A percentile compares a stretch with the other conserved stretches of the same genome.
Evolutionary conservation across 1,284 basidiomycete genomes (phyloP).

Genomic region (Xanthoconium separans): DNA sequence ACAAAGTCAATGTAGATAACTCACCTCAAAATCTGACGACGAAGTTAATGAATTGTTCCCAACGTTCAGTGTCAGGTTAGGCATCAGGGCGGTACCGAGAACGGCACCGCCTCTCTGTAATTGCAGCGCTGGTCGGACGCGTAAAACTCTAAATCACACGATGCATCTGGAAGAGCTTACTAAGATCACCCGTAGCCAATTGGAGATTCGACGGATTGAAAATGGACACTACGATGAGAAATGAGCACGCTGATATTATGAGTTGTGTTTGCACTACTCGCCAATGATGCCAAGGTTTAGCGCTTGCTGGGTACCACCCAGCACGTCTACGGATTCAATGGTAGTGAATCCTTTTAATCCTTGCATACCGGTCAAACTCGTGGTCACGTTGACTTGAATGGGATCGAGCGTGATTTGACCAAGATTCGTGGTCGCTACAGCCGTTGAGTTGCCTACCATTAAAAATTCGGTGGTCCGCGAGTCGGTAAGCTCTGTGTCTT

Average conservation of each 20-base stretch:
- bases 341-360: slow-evolving; percentile 60
- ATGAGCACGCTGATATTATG: background rate
- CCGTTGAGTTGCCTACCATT: slow-evolving; percentile 62
- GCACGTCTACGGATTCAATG: slow-evolving; percentile 67
- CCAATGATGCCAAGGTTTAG: slow-evolving; percentile 62
- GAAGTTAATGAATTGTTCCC: slow-evolving; percentile 58
- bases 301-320: slow-evolving; percentile 64
- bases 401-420: slow-evolving; percentile 71
- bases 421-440: slow-evolving; percentile 66
- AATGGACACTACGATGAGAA: slow-evolving; percentile 48
- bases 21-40: slow-evolving; percentile 49
- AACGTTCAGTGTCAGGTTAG: slow-evolving; percentile 55
- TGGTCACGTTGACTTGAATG: slow-evolving; percentile 76
- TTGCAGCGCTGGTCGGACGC: slow-evolving; percentile 44
- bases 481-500: slow-evolving; percentile 55
- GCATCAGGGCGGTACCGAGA: slow-evolving; percentile 60
- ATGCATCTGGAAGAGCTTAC: slow-evolving; percentile 35
- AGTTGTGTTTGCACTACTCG: slow-evolving; percentile 19
- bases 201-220: slow-evolving; percentile 73
- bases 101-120: slow-evolving; percentile 50
- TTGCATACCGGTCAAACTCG: slow-evolving; percentile 59
- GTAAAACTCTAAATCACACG: background rate
- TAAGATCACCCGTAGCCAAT: slow-evolving; percentile 57
- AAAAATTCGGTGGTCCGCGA: slow-evolving; percentile 48
- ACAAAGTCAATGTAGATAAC: background rate